Evolutionary conservation across 176 grass and related monocot species (phyloP).

Genomic region (Triticum timopheevii): DNA sequence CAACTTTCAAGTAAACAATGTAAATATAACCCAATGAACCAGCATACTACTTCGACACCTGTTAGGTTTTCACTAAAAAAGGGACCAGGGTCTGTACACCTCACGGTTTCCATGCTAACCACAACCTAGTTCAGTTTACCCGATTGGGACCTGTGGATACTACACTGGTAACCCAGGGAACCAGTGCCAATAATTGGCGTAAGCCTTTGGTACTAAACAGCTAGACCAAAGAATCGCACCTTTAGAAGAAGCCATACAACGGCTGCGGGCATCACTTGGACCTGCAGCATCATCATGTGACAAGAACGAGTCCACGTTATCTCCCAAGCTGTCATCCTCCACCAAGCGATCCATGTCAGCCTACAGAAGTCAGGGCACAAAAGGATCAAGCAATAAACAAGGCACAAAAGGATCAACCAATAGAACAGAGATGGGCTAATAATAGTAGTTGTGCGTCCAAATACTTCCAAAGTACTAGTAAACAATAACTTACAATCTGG

Average conservation of each 20-base stretch:
- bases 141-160: neutral
- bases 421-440: neutral
- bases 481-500: conserved; percentile 59
- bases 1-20: neutral
- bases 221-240: conserved; percentile 34
- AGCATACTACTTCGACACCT: neutral
- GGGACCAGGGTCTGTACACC: neutral
- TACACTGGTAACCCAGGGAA: neutral
- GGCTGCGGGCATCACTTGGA: conserved; percentile 57
- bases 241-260: conserved; percentile 63
- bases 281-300: conserved; percentile 65
- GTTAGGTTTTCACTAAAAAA: neutral
- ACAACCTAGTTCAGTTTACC: conserved; percentile 21
- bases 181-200: neutral
- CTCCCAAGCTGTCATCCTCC: conserved; percentile 76
- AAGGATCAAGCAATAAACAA: neutral
- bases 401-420: conserved; percentile 9
- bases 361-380: conserved; percentile 39
- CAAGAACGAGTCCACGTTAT: conserved; percentile 83
- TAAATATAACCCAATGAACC: neutral
- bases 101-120: conserved; percentile 1
- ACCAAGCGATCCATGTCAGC: conserved; percentile 81
- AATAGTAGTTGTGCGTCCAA: neutral
- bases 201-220: conserved; percentile 5
- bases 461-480: conserved; percentile 10